Evolutionary conservation across 2,329 filamentous ascomycete genomes (phyloP).

Genomic region (Trichoderma pleuroti): DNA sequence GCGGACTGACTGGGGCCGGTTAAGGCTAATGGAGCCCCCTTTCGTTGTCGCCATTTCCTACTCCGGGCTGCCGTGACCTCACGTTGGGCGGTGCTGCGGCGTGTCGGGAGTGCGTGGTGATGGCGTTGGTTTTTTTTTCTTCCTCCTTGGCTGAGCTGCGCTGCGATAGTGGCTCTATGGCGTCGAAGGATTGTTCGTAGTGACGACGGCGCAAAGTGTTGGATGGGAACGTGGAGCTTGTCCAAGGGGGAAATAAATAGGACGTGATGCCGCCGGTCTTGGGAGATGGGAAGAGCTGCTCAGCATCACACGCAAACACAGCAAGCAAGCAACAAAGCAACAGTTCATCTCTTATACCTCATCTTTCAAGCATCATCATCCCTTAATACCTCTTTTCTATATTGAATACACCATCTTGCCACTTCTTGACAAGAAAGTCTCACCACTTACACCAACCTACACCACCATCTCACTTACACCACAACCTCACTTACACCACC

Average conservation of each 20-base stretch:
- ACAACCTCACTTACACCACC: background rate
- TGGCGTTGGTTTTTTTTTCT: background rate
- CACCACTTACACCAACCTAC: background rate
- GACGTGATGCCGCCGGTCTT: background rate
- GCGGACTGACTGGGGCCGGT: background rate
- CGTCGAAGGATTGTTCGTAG: background rate
- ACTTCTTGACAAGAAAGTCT: background rate
- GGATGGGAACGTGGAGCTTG: background rate
- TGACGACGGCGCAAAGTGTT: background rate
- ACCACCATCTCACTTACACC: background rate
- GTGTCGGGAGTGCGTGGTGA: background rate
- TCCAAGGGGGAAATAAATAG: conserved; percentile 12
- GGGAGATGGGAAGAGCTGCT: background rate
- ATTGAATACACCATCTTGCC: background rate
- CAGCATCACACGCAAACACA: background rate
- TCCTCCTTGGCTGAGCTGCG: too few relatives aligned
- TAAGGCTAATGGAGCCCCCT: background rate
- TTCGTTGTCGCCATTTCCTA: conserved; percentile 8
- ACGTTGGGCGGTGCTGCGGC: background rate
- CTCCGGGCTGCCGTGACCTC: background rate
- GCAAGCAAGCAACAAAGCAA: background rate
- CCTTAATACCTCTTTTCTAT: background rate
- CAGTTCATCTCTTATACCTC: background rate
- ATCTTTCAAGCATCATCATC: background rate
- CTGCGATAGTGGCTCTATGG: background rate